phyloP scores from a whole-genome alignment of 2,329 filamentous ascomycete species.

The Phymatotrichopsis omnivora region DNA sequence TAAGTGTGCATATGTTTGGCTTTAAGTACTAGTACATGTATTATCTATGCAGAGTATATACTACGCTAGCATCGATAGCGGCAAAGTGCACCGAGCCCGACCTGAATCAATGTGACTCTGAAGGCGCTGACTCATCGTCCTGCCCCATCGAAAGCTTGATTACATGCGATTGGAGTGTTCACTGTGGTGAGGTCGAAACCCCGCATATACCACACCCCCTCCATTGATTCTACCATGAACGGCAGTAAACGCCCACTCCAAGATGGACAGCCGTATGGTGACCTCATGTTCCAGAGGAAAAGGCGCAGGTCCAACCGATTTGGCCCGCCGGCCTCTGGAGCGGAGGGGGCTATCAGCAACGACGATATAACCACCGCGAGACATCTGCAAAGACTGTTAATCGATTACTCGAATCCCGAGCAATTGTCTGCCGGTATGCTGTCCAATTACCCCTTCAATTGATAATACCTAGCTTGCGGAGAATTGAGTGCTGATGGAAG shows the following conservation, averaged over 20 bases:
- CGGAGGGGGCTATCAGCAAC: background rate
- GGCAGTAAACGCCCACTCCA: constrained; percentile 9
- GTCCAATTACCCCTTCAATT: background rate
- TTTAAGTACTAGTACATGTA: too few relatives aligned
- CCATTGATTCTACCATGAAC: too few relatives aligned
- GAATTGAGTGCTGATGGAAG: background rate
- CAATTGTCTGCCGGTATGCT: constrained; percentile 17
- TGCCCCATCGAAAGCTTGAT: too few relatives aligned
- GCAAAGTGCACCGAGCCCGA: too few relatives aligned
- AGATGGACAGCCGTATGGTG: constrained; percentile 10
- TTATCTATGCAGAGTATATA: too few relatives aligned
- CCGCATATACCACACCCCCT: too few relatives aligned
- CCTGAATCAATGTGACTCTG: too few relatives aligned
- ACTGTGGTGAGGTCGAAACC: too few relatives aligned
- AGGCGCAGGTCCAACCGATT: constrained; percentile 5
- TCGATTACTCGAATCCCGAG: constrained; percentile 19
- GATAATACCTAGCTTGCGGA: background rate
- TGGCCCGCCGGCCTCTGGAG: constrained; percentile 1
- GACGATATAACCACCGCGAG: constrained; percentile 16
- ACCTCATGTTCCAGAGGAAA: constrained; percentile 13
- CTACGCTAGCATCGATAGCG: too few relatives aligned
- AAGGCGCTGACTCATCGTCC: too few relatives aligned
- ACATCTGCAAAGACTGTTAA: constrained; percentile 19
- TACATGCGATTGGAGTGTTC: too few relatives aligned
- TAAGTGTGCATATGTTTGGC: too few relatives aligned